Evolutionary conservation across 495 filamentous ascomycete genomes (phyloP).

Genomic region (Collariella sp.): DNA sequence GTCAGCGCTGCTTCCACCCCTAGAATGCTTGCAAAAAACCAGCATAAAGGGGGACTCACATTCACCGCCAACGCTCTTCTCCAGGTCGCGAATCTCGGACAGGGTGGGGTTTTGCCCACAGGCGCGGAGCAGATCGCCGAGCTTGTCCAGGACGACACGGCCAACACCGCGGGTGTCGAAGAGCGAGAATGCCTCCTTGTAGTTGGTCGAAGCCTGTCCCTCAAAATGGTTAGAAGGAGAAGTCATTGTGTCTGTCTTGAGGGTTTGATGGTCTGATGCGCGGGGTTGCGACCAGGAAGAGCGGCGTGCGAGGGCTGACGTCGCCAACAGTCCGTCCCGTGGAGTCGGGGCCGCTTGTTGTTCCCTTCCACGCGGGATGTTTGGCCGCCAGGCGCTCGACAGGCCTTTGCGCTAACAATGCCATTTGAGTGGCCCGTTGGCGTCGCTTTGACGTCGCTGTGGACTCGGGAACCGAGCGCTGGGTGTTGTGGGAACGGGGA

Average conservation of each 20-base stretch:
- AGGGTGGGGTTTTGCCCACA: constrained; percentile 97
- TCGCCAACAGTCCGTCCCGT: too few relatives aligned
- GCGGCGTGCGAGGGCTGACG: too few relatives aligned
- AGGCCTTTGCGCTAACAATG: constrained; percentile 18
- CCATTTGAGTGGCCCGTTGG: constrained; percentile 13
- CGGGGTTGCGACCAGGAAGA: not conserved
- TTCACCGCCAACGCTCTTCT: constrained; percentile 77
- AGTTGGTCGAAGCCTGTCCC: constrained; percentile 90
- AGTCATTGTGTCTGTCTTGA: constrained; percentile 30
- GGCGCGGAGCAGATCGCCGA: constrained; percentile 89
- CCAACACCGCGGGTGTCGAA: constrained; percentile 98
- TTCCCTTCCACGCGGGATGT: constrained; percentile 1
- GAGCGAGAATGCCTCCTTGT: constrained; percentile 99
- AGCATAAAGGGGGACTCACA: constrained; percentile 51
- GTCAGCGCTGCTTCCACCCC: too few relatives aligned
- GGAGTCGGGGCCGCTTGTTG: not conserved
- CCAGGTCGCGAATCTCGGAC: constrained; percentile 80
- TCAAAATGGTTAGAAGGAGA: constrained; percentile 44
- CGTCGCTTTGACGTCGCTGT: constrained; percentile 13
- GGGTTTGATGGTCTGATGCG: not conserved
- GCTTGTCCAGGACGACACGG: constrained; percentile 72
- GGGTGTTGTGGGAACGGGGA: constrained; percentile 1
- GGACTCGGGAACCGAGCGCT: constrained; percentile 23
- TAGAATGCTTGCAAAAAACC: not conserved
- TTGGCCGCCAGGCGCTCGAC: constrained; percentile 5